These are phyloP conservation scores for Polyporus tsugae DNA, from an alignment of 1,284 basidiomycete genomes.

Conservation along the genomic window DNA sequence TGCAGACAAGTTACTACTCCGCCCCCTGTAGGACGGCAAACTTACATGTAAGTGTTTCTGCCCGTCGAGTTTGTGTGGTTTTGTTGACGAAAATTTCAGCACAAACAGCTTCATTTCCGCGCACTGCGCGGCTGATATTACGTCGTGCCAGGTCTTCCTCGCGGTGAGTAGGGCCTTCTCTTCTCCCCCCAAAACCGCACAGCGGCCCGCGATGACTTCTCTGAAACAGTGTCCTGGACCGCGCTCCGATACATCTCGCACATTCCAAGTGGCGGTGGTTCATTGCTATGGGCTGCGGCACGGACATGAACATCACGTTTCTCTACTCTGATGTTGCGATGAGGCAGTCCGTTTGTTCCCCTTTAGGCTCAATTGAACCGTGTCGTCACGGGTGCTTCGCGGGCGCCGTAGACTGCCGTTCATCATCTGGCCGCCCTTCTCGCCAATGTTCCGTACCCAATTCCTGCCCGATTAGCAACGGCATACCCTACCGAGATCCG, in stretches of 20 bases:
- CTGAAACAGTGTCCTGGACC: background rate
- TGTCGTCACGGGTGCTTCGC: slow-evolving; percentile 18
- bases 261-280: background rate
- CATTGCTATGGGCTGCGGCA: background rate
- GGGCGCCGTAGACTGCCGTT: background rate
- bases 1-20: background rate
- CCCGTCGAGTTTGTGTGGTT: slow-evolving; percentile 3
- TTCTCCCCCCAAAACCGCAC: slow-evolving; percentile 2
- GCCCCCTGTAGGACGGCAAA: background rate
- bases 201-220: background rate
- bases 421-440: background rate
- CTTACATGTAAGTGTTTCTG: slow-evolving; percentile 3
- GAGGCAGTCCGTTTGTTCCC: slow-evolving; percentile 20
- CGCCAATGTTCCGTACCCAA: background rate
- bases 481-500: background rate
- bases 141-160: background rate
- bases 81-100: slow-evolving; percentile 1
- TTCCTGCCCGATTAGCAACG: background rate
- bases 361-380: slow-evolving; percentile 11
- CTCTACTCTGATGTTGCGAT: slow-evolving; percentile 18
- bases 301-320: slow-evolving; percentile 4
- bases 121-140: background rate
- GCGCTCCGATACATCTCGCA: slow-evolving; percentile 4
- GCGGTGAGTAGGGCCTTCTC: background rate
- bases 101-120: slow-evolving; percentile 6